Percentiles rank a stretch among this genome's conserved stretches.
Conservation (phyloP, 805 yeast species). For the Wickerhamiella kazuoi region DNA sequence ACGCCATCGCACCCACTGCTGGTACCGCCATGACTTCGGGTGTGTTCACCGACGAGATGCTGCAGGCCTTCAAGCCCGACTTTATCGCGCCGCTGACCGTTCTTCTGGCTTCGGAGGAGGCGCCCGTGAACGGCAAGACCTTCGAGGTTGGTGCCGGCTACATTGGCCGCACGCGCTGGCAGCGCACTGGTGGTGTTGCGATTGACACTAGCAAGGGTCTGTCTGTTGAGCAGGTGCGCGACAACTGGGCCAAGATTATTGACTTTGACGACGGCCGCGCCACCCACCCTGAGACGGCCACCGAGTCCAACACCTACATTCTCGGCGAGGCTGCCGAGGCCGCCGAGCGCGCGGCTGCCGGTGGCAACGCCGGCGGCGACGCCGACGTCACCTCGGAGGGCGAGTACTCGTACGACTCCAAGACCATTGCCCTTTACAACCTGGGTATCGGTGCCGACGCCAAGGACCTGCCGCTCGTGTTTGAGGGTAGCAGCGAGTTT, state of each 20-base stretch:
- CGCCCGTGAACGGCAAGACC: slow-evolving; percentile 59
- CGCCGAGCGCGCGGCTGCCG: slow-evolving; percentile 26
- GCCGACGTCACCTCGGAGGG: slow-evolving; percentile 28
- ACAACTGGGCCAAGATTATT: slow-evolving; percentile 45
- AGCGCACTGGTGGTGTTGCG: slow-evolving; percentile 72
- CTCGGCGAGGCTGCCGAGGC: slow-evolving; percentile 31
- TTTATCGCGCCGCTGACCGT: slow-evolving; percentile 85
- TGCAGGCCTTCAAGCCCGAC: slow-evolving; percentile 67
- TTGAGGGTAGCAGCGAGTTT: slow-evolving; percentile 61
- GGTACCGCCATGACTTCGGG: slow-evolving; percentile 95
- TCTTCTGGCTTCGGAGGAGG: slow-evolving; percentile 54
- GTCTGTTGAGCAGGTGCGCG: slow-evolving; percentile 53
- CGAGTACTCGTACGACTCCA: slow-evolving; percentile 41
- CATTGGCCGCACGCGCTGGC: slow-evolving; percentile 91
- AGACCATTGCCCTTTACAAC: slow-evolving; percentile 69
- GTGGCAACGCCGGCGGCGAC: background rate
- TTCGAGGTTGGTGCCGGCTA: slow-evolving; percentile 95
- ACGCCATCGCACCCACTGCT: slow-evolving; percentile 90
- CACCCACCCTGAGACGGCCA: slow-evolving; percentile 41
- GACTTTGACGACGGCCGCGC: slow-evolving; percentile 43
- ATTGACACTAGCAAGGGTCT: slow-evolving; percentile 25
- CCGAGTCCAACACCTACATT: slow-evolving; percentile 68
- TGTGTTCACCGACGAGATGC: slow-evolving; percentile 61
- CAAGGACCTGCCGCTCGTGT: slow-evolving; percentile 57
- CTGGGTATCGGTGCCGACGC: slow-evolving; percentile 75